Conservation (phyloP, 805 yeast genomes). For the Ogataea corticis region DNA sequence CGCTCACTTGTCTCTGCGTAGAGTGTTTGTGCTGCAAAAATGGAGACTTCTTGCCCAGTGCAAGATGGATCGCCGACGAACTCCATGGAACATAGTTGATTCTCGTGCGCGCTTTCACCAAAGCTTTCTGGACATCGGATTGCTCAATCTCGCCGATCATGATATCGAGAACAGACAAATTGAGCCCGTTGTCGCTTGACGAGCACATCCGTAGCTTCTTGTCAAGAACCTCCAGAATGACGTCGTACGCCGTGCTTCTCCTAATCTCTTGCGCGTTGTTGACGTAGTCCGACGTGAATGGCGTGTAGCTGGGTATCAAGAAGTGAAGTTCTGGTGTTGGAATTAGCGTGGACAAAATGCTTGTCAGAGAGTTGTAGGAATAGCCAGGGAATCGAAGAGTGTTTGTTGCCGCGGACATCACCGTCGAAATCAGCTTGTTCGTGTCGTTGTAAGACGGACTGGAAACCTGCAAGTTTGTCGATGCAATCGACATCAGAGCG, state of each 20-base stretch:
- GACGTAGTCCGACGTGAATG: constrained; percentile 71
- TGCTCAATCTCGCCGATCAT: constrained; percentile 69
- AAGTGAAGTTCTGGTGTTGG: constrained; percentile 87
- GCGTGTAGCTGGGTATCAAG: constrained; percentile 69
- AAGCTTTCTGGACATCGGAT: constrained; percentile 69
- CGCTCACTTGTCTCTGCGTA: constrained; percentile 57
- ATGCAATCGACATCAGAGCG: constrained; percentile 73
- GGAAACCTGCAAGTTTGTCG: constrained; percentile 53
- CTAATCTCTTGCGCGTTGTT: constrained; percentile 55
- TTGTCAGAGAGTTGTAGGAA: constrained; percentile 82
- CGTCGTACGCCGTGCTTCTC: constrained; percentile 79
- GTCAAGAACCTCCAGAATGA: constrained; percentile 77
- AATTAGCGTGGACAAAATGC: constrained; percentile 76
- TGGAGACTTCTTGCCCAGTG: constrained; percentile 73
- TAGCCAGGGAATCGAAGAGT: constrained; percentile 90
- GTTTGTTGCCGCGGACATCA: constrained; percentile 81
- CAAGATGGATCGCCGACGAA: constrained; percentile 74
- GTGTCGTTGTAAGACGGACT: constrained; percentile 74
- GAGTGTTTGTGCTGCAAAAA: constrained; percentile 36
- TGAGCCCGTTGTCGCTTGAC: constrained; percentile 42
- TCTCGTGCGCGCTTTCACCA: constrained; percentile 61
- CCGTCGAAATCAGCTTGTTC: constrained; percentile 82
- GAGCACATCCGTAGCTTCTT: constrained; percentile 73
- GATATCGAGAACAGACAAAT: constrained; percentile 70
- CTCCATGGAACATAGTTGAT: constrained; percentile 85